Evolutionary conservation across 2,329 filamentous ascomycete genomes (phyloP), one percentile per base, ranked within the genome.

Genomic region (Aureobasidium sp.): DNA sequence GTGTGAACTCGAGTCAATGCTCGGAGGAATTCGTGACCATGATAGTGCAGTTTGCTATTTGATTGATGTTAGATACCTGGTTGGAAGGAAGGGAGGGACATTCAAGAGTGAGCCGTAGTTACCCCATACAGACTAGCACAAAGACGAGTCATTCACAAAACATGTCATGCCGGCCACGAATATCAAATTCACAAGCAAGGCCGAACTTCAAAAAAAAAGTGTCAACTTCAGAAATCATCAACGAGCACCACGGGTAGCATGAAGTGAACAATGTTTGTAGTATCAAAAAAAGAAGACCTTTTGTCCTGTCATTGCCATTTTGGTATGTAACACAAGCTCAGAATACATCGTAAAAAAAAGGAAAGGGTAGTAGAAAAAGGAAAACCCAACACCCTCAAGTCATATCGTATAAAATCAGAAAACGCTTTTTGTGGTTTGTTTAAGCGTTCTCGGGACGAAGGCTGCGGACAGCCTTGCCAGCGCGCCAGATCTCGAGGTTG

Each of bases 401-500:
- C 57, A 60, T 48, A 48, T 60, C 57, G 45, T 50, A 60, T 49
- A 35, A 60, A 50, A n/a, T 7, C 29, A n/a, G 24, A 45, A 56
- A 45, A 57, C 53, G 17, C 19, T 22, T 57, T 57, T 42, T 45
- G 3, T 9, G 17, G 19, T 24, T 12, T 17, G 12, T 66, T 64
- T 72, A 73, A 54, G 42, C 58, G 68, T 73, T 74, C 71, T 74
- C 73, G 22, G 73, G 73, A 57, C 73, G 67, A 60, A 74, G 67
- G 65, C 70, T 71, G 69, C 93, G 89, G 73, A 99, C 94, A 71
- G 94, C 90, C 87, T 97, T 97, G 78, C 94, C 94, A 68, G 94
- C 94, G 74, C 90, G 86, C 94, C 94, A 99, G 86, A 99, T 99
- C 86, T 99, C 94, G 74, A 99, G 82, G 75, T 91, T 85, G 73